phyloP scores from a whole-genome alignment of 805 yeast species.

The Metschnikowia corniflorae region DNA sequence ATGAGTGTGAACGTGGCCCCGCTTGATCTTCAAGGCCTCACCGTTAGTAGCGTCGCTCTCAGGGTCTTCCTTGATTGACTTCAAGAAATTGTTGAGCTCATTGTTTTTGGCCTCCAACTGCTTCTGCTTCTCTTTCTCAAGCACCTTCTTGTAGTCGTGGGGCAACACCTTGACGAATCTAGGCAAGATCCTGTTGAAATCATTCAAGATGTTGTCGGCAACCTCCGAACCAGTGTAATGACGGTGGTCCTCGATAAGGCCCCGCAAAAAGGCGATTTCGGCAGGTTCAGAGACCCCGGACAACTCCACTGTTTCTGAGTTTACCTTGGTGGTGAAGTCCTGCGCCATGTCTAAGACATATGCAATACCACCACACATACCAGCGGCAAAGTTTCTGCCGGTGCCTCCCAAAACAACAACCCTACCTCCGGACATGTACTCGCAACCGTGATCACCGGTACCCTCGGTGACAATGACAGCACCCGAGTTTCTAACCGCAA shows the following conservation, averaged over 20 bases:
- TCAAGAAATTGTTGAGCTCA: slow-evolving; percentile 63
- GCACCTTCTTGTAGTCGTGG: slow-evolving; percentile 81
- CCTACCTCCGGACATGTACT: slow-evolving; percentile 99
- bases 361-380: slow-evolving; percentile 99
- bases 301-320: slow-evolving; percentile 77
- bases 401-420: slow-evolving; percentile 89
- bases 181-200: slow-evolving; percentile 85
- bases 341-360: slow-evolving; percentile 94
- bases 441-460: slow-evolving; percentile 98
- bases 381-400: slow-evolving; percentile 93
- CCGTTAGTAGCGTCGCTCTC: slow-evolving; percentile 87
- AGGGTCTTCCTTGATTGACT: slow-evolving; percentile 75
- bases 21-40: slow-evolving; percentile 62
- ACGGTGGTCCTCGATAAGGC: slow-evolving; percentile 90
- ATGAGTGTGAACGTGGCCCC: slow-evolving; percentile 41
- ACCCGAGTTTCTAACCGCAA: slow-evolving; percentile 98
- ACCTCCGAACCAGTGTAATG: slow-evolving; percentile 92
- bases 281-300: slow-evolving; percentile 75
- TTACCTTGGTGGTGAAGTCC: slow-evolving; percentile 78
- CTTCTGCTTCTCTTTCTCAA: slow-evolving; percentile 70
- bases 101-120: slow-evolving; percentile 61
- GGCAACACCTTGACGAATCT: slow-evolving; percentile 94
- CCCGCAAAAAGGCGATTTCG: slow-evolving; percentile 91
- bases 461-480: slow-evolving; percentile 97
- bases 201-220: slow-evolving; percentile 76